Evolutionary conservation across 164 flowering plant genomes (phyloP).

Genomic region (Paratinospora sagittata): DNA sequence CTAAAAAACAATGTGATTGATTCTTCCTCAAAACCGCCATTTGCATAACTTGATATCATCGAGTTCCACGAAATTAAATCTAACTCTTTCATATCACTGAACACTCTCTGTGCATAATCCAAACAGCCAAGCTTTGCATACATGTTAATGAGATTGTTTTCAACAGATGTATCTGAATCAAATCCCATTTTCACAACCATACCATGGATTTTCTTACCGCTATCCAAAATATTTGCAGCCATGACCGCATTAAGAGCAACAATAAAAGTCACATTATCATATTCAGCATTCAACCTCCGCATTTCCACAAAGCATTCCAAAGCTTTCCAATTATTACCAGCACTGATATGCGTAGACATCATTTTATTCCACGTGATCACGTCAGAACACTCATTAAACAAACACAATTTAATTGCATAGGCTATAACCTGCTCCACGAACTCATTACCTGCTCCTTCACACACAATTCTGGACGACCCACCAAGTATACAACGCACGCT

Average conservation of each 20-base stretch:
- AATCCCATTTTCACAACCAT: conserved; percentile 33
- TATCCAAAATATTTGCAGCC: conserved; percentile 17
- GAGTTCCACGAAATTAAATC: conserved; percentile 62
- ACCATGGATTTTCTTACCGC: conserved; percentile 46
- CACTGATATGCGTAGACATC: conserved; percentile 29
- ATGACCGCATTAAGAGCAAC: conserved; percentile 32
- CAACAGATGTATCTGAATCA: conserved; percentile 25
- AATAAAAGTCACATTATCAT: conserved; percentile 38
- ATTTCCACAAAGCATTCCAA: conserved; percentile 34
- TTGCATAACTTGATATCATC: conserved; percentile 40
- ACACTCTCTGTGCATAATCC: conserved; percentile 25
- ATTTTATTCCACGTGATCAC: conserved; percentile 37
- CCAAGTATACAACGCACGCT: conserved; percentile 29
- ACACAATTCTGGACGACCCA: conserved; percentile 17
- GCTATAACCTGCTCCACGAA: conserved; percentile 36
- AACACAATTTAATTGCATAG: conserved; percentile 31
- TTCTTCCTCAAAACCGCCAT: conserved; percentile 28
- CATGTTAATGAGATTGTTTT: conserved; percentile 51
- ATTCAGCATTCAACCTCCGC: conserved; percentile 22
- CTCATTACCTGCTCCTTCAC: conserved; percentile 18
- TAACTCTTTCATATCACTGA: conserved; percentile 30
- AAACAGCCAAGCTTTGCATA: conserved; percentile 35
- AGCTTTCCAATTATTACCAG: conserved; percentile 24
- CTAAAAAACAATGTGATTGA: conserved; percentile 26
- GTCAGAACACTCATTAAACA: conserved; percentile 20